Base-by-base conservation (phyloP, 164 flowering plant genomes). In the Taxillus chinensis region DNA sequence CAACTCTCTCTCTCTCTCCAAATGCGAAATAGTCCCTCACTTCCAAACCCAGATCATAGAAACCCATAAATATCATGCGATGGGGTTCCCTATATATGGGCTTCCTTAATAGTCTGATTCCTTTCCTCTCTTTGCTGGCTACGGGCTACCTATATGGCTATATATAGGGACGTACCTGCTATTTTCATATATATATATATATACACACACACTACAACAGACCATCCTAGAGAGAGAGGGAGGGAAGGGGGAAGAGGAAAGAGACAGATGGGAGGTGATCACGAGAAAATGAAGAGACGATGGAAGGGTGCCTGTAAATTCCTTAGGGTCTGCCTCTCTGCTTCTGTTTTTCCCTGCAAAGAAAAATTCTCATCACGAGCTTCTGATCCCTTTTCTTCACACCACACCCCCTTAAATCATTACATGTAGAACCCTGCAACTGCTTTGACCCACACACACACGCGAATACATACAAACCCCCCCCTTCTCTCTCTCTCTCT, bases 321-420 rank as follows among this genome's bases (percentile, higher is more conserved):
- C 68, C 61, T 48, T 59, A 15, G 41, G 54, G 16, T 46, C 46
- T 43, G 46, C 46, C 10, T 43, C 51, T 48, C 51, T 48, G 52
- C 52, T 43, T 53, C 66, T 71, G 54, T 10, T 43, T 41, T 38
- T 13, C 59, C 59, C 73, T 68, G 74, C 71, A 68, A 74, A 66
- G 67, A 65, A 70, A 68, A 76, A 72, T 72, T 72, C 77, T 68
- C 73, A 65, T 78, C 80, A 81, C 67, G 68, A 65, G 73, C 66
- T 73, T 76, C 70, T 73, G 68, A 68, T 73, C 54, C 45, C 8
- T 49, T 9, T 43, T 9, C 27, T 27, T 27, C 27, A 27, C 27
- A 27, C 27, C 27, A 27, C 27, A 27, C 46, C 46, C 46, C 46
- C 41, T 40, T 17, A 70, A 72, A 74, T 75, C 73, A 72, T 70